Evolutionary conservation across 2,329 filamentous ascomycete genomes (phyloP).

Genomic region (Talaromyces sp.): DNA sequence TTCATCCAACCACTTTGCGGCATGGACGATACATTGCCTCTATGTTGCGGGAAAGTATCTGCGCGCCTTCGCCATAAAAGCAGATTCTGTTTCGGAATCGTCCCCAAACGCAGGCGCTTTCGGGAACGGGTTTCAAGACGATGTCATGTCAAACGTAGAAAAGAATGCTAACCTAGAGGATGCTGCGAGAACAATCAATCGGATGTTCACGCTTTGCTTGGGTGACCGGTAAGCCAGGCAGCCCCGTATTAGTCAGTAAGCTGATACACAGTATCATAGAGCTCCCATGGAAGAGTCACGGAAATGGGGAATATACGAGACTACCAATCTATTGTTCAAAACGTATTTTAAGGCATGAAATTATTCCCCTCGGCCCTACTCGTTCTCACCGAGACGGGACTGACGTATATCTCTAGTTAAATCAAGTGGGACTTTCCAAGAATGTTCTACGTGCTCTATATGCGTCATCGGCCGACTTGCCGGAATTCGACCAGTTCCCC

Average conservation of each 20-base stretch:
- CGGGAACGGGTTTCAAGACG: constrained; percentile 64
- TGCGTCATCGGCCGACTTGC: constrained; percentile 75
- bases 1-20: constrained; percentile 67
- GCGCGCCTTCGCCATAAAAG: constrained; percentile 82
- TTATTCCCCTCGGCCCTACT: background rate
- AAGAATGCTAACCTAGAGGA: constrained; percentile 86
- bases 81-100: constrained; percentile 63
- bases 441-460: constrained; percentile 82
- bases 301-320: constrained; percentile 97
- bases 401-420: constrained; percentile 50
- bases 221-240: constrained; percentile 67
- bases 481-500: constrained; percentile 72
- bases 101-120: constrained; percentile 45
- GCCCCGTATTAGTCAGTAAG: background rate
- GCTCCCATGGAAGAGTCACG: constrained; percentile 81
- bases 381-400: background rate
- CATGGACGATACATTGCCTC: constrained; percentile 89
- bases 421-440: constrained; percentile 81
- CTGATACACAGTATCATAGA: constrained; percentile 40
- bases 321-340: constrained; percentile 93
- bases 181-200: constrained; percentile 82
- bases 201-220: constrained; percentile 85
- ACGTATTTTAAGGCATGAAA: constrained; percentile 77
- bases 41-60: constrained; percentile 85
- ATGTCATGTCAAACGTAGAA: constrained; percentile 70